Conservation (phyloP, 2,329 filamentous ascomycete genomes). For the Rhynchosporium secalis region DNA sequence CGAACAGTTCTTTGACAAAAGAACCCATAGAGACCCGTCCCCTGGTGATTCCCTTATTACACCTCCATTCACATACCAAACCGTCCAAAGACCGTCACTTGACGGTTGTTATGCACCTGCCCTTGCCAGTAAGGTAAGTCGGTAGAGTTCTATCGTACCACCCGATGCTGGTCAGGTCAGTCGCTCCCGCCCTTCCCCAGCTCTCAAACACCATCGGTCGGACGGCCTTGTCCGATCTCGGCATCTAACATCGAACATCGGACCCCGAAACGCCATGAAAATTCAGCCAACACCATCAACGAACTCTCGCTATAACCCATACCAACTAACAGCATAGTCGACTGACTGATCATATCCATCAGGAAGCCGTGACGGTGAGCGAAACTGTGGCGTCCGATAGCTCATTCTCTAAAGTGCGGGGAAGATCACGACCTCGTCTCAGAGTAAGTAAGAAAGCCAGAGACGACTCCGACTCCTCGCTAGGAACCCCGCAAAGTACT, state of each 20-base stretch:
- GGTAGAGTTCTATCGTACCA: background rate
- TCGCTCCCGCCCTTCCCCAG: background rate
- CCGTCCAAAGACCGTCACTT: too few relatives aligned
- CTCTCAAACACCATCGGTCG: background rate
- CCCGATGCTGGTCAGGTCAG: background rate
- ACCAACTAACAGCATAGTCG: background rate
- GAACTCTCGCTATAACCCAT: background rate
- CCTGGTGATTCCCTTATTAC: too few relatives aligned
- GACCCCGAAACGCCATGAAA: background rate
- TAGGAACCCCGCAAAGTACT: slow-evolving; percentile 27
- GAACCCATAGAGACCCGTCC: too few relatives aligned
- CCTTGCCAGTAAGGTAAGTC: background rate
- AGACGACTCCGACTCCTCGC: background rate
- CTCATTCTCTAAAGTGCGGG: slow-evolving; percentile 15
- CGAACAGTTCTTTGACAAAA: too few relatives aligned
- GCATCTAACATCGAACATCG: background rate
- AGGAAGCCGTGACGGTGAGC: background rate
- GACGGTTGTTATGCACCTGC: too few relatives aligned
- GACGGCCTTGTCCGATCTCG: background rate
- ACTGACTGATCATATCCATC: background rate
- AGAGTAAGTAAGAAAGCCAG: background rate
- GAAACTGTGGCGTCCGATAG: slow-evolving; percentile 7
- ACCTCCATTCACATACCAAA: too few relatives aligned
- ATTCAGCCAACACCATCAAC: background rate
- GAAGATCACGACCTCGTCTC: slow-evolving; percentile 15